Evolutionary conservation across 768 basidiomycete species (phyloP), one percentile per base, ranked within the genome.

Genomic region (Fomitopsis pulvina): DNA sequence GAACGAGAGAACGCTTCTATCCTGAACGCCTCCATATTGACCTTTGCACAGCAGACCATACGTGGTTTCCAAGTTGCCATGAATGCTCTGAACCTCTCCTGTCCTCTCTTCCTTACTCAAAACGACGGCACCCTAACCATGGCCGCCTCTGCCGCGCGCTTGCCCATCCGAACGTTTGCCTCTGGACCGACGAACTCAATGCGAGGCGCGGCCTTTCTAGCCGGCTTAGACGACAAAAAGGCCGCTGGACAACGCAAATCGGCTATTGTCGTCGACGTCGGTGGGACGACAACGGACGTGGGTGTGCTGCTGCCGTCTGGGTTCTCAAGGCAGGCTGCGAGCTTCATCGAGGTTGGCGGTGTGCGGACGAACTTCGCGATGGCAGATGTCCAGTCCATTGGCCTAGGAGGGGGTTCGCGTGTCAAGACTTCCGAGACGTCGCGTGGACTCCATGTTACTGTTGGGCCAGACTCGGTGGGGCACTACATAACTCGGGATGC

Each of bases 1-100:
- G 79, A 82, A 54, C 73, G 83, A 38, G 83, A 85, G 59, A 85
- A 85, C 48, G 83, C 84, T 0, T 65, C 80, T 14, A 83, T 85
- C 52, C 70, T 84, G 52, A 85, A 85, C 53, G 81, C 81, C 1
- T 78, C 82, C 2, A 74, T 85, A 55, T 69, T 80, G 28, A 63
- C 70, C 27, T 85, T 79, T 60, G 82, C 83, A 0, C 73, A 71
- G 43, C 68, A 67, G 41, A 81, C 81, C 0, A 75, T 84, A 30
- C 53, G 63, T 1, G 76, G 76, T 12, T 85, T 83, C 62, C 62
- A 75, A 54, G 64, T 62, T 1, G 79, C 81, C 1, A 74, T 78
- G 52, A 66, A 63, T 47, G 65, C 69, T 4, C 68, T 83, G 3
- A 67, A 70, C 49, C 64, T 78, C 42, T 58, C 56, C 51, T 76